These are phyloP conservation scores for Yamadazyma paraphyllophila DNA, from an alignment of 805 yeast species.

Conservation along the genomic window DNA sequence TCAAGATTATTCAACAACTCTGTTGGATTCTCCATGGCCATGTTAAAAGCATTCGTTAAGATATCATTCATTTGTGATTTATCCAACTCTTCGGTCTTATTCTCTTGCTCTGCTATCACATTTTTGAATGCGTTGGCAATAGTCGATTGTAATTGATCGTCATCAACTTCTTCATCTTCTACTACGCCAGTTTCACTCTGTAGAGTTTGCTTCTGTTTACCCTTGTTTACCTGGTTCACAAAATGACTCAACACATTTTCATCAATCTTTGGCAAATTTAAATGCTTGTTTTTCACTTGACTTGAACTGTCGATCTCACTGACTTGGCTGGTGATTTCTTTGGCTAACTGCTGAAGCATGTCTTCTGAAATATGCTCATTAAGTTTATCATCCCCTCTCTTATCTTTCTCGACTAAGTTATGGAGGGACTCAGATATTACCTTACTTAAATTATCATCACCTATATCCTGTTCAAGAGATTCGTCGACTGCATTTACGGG, in stretches of 20 bases:
- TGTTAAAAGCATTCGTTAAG: conserved; percentile 70
- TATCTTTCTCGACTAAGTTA: conserved; percentile 9
- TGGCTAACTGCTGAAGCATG: conserved; percentile 27
- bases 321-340: conserved; percentile 30
- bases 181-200: conserved; percentile 1
- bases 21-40: conserved; percentile 69
- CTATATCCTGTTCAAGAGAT: conserved; percentile 1
- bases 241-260: conserved; percentile 37
- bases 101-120: conserved; percentile 26
- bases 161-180: conserved; percentile 6
- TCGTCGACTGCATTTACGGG: not conserved
- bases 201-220: conserved; percentile 1
- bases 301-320: conserved; percentile 17
- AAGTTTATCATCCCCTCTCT: conserved; percentile 1
- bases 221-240: conserved; percentile 31
- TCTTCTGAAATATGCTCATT: conserved; percentile 16
- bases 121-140: conserved; percentile 55
- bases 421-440: conserved; percentile 23
- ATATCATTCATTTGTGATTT: conserved; percentile 61
- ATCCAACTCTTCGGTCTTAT: conserved; percentile 43
- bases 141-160: conserved; percentile 43
- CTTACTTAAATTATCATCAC: conserved; percentile 20
- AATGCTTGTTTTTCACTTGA: conserved; percentile 4
- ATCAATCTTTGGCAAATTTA: conserved; percentile 30
- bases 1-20: conserved; percentile 40